Conservation (phyloP, 352 stramenopile species). For the Pythium myriotylum region DNA sequence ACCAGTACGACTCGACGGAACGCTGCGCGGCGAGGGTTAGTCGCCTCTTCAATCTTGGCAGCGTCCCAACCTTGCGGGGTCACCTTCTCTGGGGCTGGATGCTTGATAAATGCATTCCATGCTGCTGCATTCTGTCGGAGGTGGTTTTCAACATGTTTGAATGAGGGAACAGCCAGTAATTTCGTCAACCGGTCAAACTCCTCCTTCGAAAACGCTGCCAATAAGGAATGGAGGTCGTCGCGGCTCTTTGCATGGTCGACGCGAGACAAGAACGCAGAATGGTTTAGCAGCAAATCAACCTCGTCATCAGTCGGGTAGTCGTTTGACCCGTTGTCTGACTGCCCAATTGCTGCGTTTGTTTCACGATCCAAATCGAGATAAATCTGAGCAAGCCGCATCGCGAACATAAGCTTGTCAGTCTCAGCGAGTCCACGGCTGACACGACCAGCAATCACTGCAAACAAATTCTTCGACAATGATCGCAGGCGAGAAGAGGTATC, state of each 20-base stretch:
- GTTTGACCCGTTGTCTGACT: constrained; percentile 33
- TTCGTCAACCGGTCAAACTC: constrained; percentile 90
- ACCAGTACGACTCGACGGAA: constrained; percentile 87
- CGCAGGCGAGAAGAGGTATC: constrained; percentile 49
- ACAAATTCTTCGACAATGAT: constrained; percentile 85
- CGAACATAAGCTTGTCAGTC: constrained; percentile 99
- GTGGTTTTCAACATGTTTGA: constrained; percentile 79
- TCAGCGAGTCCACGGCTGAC: constrained; percentile 94
- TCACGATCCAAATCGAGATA: constrained; percentile 80
- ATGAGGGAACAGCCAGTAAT: constrained; percentile 70
- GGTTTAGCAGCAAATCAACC: constrained; percentile 70
- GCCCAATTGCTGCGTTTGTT: constrained; percentile 40
- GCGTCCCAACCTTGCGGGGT: constrained; percentile 72
- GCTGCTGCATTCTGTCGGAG: constrained; percentile 55
- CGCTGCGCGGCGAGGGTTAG: constrained; percentile 55
- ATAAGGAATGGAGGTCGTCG: constrained; percentile 49
- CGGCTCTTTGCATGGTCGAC: constrained; percentile 39
- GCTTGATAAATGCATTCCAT: constrained; percentile 86
- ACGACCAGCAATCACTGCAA: constrained; percentile 90
- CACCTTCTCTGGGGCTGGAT: constrained; percentile 69
- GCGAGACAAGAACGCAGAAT: constrained; percentile 49
- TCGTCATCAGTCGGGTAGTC: constrained; percentile 76
- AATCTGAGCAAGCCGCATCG: constrained; percentile 94
- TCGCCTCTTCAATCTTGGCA: constrained; percentile 32
- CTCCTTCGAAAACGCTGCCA: constrained; percentile 58